Evolutionary conservation across 169 alveolate genomes (phyloP).

Genomic region (Eimeria tenella): DNA sequence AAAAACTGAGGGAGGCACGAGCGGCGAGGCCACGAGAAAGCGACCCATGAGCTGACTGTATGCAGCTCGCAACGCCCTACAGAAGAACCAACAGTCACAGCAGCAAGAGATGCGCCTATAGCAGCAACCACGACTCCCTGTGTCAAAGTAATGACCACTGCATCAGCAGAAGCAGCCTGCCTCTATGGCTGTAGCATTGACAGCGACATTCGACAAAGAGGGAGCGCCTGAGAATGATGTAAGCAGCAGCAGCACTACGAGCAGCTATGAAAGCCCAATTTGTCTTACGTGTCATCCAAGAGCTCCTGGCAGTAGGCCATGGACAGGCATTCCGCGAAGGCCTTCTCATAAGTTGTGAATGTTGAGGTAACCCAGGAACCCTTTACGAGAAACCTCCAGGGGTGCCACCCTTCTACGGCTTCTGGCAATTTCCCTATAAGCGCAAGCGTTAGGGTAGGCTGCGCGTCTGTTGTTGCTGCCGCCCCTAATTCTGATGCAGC

Average conservation of each 20-base stretch:
- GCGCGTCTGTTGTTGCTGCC: background rate
- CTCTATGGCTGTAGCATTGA: background rate
- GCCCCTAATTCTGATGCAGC: background rate
- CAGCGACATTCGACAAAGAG: conserved; percentile 6
- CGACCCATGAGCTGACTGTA: conserved; percentile 43
- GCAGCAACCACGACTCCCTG: background rate
- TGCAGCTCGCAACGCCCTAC: conserved; percentile 38
- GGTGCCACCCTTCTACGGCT: conserved; percentile 1
- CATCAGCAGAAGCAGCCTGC: conserved; percentile 24
- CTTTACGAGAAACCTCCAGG: background rate
- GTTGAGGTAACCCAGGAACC: background rate
- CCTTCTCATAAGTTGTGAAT: background rate
- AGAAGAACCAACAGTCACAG: conserved; percentile 1
- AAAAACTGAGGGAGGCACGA: conserved; percentile 34
- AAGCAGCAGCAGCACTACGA: conserved; percentile 2
- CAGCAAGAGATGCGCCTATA: background rate
- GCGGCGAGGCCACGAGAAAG: conserved; percentile 26
- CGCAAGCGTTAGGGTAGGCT: background rate
- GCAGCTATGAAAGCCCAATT: background rate
- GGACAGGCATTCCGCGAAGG: conserved; percentile 6
- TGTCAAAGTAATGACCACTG: background rate
- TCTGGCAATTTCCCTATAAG: background rate
- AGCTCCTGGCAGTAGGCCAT: conserved; percentile 23
- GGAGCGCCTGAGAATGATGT: background rate
- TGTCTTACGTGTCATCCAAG: conserved; percentile 16